Base-by-base conservation (phyloP, 768 basidiomycete species). In the Ephemerocybe angulata region DNA sequence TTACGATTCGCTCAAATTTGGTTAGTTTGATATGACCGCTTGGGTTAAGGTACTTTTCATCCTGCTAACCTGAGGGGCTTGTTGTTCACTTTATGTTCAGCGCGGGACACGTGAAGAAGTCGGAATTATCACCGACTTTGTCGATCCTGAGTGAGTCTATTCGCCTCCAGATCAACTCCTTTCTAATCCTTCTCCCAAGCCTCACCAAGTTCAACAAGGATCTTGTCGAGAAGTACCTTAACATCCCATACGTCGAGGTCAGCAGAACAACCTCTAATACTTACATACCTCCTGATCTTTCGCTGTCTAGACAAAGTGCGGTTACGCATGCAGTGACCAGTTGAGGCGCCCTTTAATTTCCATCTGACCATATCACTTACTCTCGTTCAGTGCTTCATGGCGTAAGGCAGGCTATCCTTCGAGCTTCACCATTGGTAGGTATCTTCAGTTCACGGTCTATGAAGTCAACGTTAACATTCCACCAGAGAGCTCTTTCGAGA, bases 301-400 rank as follows among this genome's bases (percentile, higher is more conserved):
- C 59, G 49, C 61, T 46, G 33, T 52, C 22, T 41, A 90, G 76
- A 97, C 94, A 54, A 78, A 87, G 75, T 96, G 94, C 73, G 92
- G 90, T 31, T 96, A 97, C 65, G 93, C 92, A 50, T 97, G 93
- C 77, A 91, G 88, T 61, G 93, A 96, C 70, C 93, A 95, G 89
- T 92, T 44, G 42, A 62, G 70, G 72, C 41, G 62, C 60, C 35
- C 48, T 57, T 60, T 63, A 59, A 64, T 68, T 65, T 60, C 62
- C 60, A 62, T 67, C 53, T 58, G 61, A 59, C 62, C 65, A 60
- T 66, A 71, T 56, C 65, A 58, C 55, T 47, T 63, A 35, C 41
- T 54, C 58, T 58, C 59, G 51, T 61, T 48, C 59, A 76, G 78
- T 64, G 91, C 91, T 62, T 90, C 90, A 29, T 94, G 90, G 90